These are phyloP conservation scores for Linderniella brevidens DNA, from an alignment of 257 asterid species.

Conservation along the genomic window DNA sequence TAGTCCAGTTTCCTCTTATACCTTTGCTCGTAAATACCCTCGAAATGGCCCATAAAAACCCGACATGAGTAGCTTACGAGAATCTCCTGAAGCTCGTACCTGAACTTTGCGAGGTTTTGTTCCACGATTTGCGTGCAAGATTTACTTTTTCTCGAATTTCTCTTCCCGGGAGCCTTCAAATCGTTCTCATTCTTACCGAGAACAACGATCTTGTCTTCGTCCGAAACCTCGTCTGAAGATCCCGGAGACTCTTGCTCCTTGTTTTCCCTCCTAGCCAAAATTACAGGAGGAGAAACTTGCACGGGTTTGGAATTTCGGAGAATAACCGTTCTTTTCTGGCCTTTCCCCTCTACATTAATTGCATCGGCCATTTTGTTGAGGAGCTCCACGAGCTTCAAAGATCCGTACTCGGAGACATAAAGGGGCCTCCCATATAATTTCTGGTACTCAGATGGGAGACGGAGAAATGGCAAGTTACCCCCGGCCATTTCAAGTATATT, in stretches of 20 bases:
- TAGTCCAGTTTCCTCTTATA: constrained; percentile 68
- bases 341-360: constrained; percentile 40
- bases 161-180: too few relatives aligned
- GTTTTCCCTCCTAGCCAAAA: constrained; percentile 9
- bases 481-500: constrained; percentile 57
- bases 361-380: constrained; percentile 60
- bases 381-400: constrained; percentile 51
- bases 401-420: constrained; percentile 58
- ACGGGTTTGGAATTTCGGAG: constrained; percentile 16
- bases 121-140: constrained; percentile 10
- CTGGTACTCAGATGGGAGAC: constrained; percentile 59
- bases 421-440: constrained; percentile 68
- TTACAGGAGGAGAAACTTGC: background rate
- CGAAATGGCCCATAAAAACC: constrained; percentile 46
- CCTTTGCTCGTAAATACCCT: constrained; percentile 56
- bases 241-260: background rate
- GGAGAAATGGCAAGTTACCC: constrained; percentile 50
- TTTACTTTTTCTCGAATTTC: background rate
- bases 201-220: too few relatives aligned
- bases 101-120: constrained; percentile 33
- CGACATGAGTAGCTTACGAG: constrained; percentile 75
- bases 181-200: too few relatives aligned
- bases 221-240: background rate
- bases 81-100: constrained; percentile 77
- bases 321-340: constrained; percentile 36